Conservation (phyloP, 2,329 filamentous ascomycete genomes). For the Pseudocercospora crystallina region DNA sequence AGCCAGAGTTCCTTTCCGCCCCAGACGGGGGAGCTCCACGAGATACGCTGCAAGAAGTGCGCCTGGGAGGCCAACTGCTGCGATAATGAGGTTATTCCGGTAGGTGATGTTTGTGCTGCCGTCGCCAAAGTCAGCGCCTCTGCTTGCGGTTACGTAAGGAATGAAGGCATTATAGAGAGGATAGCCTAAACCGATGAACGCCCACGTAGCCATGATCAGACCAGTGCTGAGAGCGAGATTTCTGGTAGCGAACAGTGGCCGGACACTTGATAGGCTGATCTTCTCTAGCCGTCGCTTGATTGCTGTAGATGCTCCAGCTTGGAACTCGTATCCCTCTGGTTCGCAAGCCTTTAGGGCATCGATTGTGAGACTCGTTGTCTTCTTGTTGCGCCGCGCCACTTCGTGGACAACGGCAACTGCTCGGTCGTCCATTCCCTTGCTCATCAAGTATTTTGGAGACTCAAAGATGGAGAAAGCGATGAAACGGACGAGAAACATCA, state of each 20-base stretch:
- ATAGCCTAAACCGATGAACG: slow-evolving; percentile 68
- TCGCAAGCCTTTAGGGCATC: slow-evolving; percentile 2
- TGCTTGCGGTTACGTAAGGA: slow-evolving; percentile 68
- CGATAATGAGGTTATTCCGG: slow-evolving; percentile 71
- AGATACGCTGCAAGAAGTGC: slow-evolving; percentile 48
- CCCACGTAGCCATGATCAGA: slow-evolving; percentile 29
- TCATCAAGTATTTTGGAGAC: slow-evolving; percentile 27
- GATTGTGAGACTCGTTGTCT: slow-evolving; percentile 21
- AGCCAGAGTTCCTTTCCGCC: slow-evolving; percentile 26
- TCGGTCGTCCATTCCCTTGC: slow-evolving; percentile 14
- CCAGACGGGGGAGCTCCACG: slow-evolving; percentile 26
- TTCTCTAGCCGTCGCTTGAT: no score
- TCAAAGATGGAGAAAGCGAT: slow-evolving; percentile 26
- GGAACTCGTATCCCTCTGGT: no score
- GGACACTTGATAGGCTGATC: slow-evolving; percentile 15
- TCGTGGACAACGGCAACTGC: no score
- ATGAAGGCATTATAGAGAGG: slow-evolving; percentile 87
- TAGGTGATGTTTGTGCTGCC: slow-evolving; percentile 57
- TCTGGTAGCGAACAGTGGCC: slow-evolving; percentile 27
- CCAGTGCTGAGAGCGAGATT: slow-evolving; percentile 24
- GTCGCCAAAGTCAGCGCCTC: slow-evolving; percentile 17
- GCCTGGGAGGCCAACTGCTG: slow-evolving; percentile 66
- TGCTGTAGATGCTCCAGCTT: no score
- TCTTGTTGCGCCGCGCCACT: slow-evolving; percentile 17
- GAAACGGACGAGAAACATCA: slow-evolving; percentile 22